These are phyloP conservation scores for Nicotiana otophora DNA, from an alignment of 257 asterid species.

Conservation along the genomic window DNA sequence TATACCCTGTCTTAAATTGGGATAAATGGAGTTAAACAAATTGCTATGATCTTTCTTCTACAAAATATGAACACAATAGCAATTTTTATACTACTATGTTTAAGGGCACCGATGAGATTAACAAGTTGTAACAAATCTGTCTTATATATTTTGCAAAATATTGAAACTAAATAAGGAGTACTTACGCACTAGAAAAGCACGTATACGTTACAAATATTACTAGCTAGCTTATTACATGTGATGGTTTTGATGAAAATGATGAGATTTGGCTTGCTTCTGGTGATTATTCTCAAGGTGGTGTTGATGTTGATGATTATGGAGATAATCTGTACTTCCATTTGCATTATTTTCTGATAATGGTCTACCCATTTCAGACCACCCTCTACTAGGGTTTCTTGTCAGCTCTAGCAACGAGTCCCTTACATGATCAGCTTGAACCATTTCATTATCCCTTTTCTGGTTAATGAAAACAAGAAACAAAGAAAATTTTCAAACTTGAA, in stretches of 20 bases:
- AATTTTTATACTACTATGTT: not conserved
- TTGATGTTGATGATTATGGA: constrained; percentile 19
- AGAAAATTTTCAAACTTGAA: not conserved
- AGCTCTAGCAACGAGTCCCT: constrained; percentile 76
- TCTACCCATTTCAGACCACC: constrained; percentile 29
- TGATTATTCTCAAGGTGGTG: constrained; percentile 11
- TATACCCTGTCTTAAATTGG: too few species aligned
- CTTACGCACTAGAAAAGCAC: not conserved
- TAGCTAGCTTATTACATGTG: too few species aligned
- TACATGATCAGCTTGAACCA: constrained; percentile 69
- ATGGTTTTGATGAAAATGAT: too few species aligned
- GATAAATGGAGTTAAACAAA: too few species aligned
- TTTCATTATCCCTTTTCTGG: constrained; percentile 58
- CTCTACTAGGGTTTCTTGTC: constrained; percentile 52
- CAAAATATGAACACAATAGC: not conserved
- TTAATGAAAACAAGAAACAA: not conserved
- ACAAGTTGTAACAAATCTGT: not conserved
- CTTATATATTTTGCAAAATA: not conserved
- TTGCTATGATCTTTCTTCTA: not conserved
- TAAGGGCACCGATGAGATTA: not conserved
- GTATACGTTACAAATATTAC: too few species aligned
- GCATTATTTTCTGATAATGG: constrained; percentile 22
- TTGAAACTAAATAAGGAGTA: not conserved
- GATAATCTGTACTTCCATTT: constrained; percentile 18
- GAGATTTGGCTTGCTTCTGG: too few species aligned